These are phyloP conservation scores for Lasiosphaeriaceae sp. DNA, from an alignment of 495 filamentous ascomycete species.

Conservation along the genomic window DNA sequence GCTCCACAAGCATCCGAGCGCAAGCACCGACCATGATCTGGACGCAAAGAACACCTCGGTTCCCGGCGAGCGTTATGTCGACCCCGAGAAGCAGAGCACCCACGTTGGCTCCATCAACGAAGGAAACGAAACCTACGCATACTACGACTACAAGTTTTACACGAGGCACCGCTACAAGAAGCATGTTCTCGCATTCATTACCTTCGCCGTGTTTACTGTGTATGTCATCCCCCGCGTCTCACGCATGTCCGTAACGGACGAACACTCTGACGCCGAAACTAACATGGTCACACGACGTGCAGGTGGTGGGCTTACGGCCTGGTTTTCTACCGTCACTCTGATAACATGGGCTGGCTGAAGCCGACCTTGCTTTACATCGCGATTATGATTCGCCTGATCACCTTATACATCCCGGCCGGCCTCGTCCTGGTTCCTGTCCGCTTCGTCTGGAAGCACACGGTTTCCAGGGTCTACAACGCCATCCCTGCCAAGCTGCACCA, in stretches of 20 bases:
- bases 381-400: conserved; percentile 68
- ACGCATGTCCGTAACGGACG: not conserved
- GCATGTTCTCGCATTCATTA: conserved; percentile 7
- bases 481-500: conserved; percentile 62
- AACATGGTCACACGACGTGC: conserved; percentile 35
- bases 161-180: conserved; percentile 11
- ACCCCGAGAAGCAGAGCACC: conserved; percentile 25
- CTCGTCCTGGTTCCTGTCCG: conserved; percentile 62
- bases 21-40: conserved; percentile 7
- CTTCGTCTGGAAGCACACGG: conserved; percentile 62
- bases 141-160: not conserved
- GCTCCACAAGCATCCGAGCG: conserved; percentile 4
- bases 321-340: conserved; percentile 64
- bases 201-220: conserved; percentile 21
- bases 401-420: conserved; percentile 65
- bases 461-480: conserved; percentile 42
- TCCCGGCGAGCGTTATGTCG: conserved; percentile 15
- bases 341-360: conserved; percentile 77
- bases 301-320: conserved; percentile 82
- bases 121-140: not conserved
- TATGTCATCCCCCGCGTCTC: conserved; percentile 9
- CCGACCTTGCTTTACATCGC: conserved; percentile 78
- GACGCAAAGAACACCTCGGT: conserved; percentile 7
- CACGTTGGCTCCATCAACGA: conserved; percentile 20
- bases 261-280: not conserved